A percentile compares a stretch with the other conserved stretches of the same genome.
Conservation (phyloP, 805 yeast genomes). For the Kregervanrija delftensis region DNA sequence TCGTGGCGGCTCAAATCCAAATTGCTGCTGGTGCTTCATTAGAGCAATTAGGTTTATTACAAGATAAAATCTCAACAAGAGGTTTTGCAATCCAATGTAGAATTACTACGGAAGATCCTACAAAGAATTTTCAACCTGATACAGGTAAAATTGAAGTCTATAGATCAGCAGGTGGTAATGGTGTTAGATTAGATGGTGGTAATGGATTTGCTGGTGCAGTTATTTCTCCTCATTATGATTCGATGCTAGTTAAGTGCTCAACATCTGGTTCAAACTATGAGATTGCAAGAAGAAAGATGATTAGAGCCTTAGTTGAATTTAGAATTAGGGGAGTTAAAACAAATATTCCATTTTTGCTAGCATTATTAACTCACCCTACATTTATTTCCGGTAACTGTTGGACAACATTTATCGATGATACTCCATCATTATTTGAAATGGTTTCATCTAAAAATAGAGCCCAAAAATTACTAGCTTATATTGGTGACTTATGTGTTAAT, state of each 20-base stretch:
- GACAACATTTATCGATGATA: constrained; percentile 98
- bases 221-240: constrained; percentile 95
- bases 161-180: constrained; percentile 98
- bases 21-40: constrained; percentile 97
- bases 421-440: constrained; percentile 94
- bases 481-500: constrained; percentile 91
- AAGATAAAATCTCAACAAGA: constrained; percentile 90
- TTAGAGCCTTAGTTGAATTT: constrained; percentile 93
- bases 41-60: constrained; percentile 84
- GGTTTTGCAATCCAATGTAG: constrained; percentile 99
- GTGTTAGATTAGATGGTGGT: constrained; percentile 98
- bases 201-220: constrained; percentile 96
- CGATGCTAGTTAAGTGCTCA: constrained; percentile 95
- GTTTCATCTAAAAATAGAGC: constrained; percentile 95
- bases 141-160: constrained; percentile 97
- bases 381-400: constrained; percentile 85
- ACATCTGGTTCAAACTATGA: constrained; percentile 97
- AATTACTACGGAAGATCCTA: constrained; percentile 96
- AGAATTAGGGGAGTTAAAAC: constrained; percentile 99
- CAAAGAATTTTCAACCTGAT: constrained; percentile 96
- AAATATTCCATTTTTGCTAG: constrained; percentile 91
- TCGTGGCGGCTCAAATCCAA: constrained; percentile 97
- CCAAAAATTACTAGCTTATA: constrained; percentile 80
- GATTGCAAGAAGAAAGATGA: constrained; percentile 95
- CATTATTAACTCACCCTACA: constrained; percentile 83